phyloP scores from a whole-genome alignment of 2,329 filamentous ascomycete species.

The Atkinsonella hypoxylon region DNA sequence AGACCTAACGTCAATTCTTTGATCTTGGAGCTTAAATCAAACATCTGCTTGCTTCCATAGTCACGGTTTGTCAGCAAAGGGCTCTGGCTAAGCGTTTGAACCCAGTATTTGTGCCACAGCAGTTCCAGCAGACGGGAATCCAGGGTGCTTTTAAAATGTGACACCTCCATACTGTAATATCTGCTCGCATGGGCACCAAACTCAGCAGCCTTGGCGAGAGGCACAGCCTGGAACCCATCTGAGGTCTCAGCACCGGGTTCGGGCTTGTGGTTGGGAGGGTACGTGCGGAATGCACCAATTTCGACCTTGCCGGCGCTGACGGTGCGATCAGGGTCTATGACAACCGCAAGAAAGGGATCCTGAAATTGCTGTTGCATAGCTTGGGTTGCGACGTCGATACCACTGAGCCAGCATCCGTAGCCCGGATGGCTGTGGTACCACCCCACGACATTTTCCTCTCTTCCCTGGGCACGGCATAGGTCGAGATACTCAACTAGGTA shows the following conservation, averaged over 20 bases:
- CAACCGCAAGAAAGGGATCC: constrained; percentile 89
- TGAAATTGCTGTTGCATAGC: constrained; percentile 71
- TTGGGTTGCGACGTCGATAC: constrained; percentile 89
- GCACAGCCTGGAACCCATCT: constrained; percentile 65
- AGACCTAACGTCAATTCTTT: constrained; percentile 41
- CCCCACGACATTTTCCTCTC: constrained; percentile 84
- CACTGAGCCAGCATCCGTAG: constrained; percentile 95
- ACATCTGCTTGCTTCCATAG: constrained; percentile 84
- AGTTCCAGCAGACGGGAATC: constrained; percentile 78
- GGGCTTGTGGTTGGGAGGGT: constrained; percentile 60
- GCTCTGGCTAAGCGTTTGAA: constrained; percentile 84
- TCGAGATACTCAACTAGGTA: constrained; percentile 85
- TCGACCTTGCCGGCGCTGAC: constrained; percentile 92
- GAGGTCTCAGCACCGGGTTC: constrained; percentile 12
- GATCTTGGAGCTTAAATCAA: constrained; percentile 76
- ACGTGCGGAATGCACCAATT: constrained; percentile 93
- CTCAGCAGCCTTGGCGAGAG: constrained; percentile 86
- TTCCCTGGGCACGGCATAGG: constrained; percentile 59
- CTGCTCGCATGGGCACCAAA: constrained; percentile 85
- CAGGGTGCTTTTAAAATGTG: constrained; percentile 87
- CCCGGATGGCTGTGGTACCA: constrained; percentile 98
- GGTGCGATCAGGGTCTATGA: constrained; percentile 92
- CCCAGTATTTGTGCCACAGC: constrained; percentile 99
- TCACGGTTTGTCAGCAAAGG: constrained; percentile 87
- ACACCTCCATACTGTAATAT: constrained; percentile 86